Evolutionary conservation across 83 land plant genomes (phyloP), one percentile per base, ranked within the genome.

Genomic region (Isoetes engelmannii): DNA sequence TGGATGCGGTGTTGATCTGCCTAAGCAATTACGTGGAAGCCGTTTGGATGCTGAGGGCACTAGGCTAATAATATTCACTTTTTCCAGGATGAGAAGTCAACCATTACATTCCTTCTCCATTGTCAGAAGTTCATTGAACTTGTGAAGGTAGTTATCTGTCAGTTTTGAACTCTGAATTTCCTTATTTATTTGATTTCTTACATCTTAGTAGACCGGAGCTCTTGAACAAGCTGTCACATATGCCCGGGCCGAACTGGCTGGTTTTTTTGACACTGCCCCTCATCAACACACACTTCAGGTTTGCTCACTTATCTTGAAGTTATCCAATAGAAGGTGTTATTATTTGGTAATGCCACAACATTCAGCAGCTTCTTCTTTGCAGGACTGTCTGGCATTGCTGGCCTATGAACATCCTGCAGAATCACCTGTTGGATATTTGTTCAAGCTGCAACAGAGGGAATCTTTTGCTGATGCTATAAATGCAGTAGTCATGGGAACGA

Each of bases 91-190:
- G 88, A 78, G 6, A 78, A 59, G 48, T 84, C 89, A 50, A 46
- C 76, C 7, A 76, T 86, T 48, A 84, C 74, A 72, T 89, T 89
- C 75, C 79, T 93, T 54, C 80, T 93, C 19, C 83, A 87, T 69
- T 87, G 86, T 56, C 98, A 93, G 71, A 85, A 83, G 63, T 93
- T 89, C 63, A 90, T 93, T 61, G 98, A 93, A 76, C 78, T 85
- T 63, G 80, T 87, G 51, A 75, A 84, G 88, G 90, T 89, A 47
- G 55, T 5, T 66, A 28, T 48, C 69, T 12, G 10, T 21, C 45
- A 13, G 15, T 67, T 57, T 44, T 4, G 71, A 13, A 12, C 5
- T 65, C 5, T 60, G 19, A 28, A 20, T 48, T n/a, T 5, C 41
- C 12, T 62, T 65, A 4, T 28, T 44, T 60, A 66, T 45, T 62